A percentile compares a stretch with the other conserved stretches of the same genome.
phyloP scores from a whole-genome alignment of 306 rosid genomes.

The Pueraria montana region DNA sequence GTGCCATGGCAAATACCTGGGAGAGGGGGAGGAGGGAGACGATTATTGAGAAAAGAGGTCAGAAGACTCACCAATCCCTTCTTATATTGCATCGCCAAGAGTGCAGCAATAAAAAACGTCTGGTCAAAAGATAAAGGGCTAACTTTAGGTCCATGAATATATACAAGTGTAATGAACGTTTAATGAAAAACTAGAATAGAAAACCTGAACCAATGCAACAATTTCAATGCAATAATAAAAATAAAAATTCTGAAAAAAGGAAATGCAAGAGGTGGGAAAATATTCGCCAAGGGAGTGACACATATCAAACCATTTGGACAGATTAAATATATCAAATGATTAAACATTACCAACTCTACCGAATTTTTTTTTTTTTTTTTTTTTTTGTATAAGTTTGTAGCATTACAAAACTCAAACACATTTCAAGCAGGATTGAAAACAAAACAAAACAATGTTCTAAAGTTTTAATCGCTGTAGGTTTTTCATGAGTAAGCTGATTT shows the following conservation, averaged over 20 bases:
- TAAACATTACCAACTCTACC: not conserved
- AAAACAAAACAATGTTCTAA: not conserved
- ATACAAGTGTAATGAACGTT: slow-evolving; percentile 18
- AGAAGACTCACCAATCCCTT: slow-evolving; percentile 82
- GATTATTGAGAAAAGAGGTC: slow-evolving; percentile 13
- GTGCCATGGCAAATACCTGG: not conserved
- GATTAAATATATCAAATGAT: not conserved
- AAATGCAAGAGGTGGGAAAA: not conserved
- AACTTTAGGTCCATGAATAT: slow-evolving; percentile 43
- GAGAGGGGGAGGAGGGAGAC: slow-evolving; percentile 16
- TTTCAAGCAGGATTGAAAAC: not conserved
- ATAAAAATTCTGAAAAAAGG: not conserved
- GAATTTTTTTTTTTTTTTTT: not conserved
- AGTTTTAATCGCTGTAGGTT: not conserved
- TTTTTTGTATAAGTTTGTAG: not conserved
- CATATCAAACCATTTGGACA: not conserved
- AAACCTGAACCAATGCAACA: not conserved
- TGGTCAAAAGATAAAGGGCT: slow-evolving; percentile 56
- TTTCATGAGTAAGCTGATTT: slow-evolving; percentile 21
- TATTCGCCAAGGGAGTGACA: not conserved
- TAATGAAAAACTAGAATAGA: slow-evolving; percentile 3
- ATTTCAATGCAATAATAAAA: not conserved
- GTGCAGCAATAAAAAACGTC: slow-evolving; percentile 99
- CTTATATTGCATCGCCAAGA: slow-evolving; percentile 95
- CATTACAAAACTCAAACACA: slow-evolving; percentile 10